Percentiles rank a stretch among this genome's conserved stretches.
phyloP scores from a whole-genome alignment of 192 early-diverging fungal species.

The Umbelopsis ramanniana region DNA sequence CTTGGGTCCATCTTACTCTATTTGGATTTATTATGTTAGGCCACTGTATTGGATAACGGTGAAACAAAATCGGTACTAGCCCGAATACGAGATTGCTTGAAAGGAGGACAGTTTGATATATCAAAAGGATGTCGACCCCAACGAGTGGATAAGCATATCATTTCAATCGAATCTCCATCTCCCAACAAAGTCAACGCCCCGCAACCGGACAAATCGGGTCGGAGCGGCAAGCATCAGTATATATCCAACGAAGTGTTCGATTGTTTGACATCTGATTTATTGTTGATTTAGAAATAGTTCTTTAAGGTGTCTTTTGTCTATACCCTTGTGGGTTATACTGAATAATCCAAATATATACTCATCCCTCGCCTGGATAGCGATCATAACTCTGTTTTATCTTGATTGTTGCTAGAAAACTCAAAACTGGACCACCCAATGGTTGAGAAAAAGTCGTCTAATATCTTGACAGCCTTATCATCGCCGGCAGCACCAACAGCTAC shows the following conservation, averaged over 20 bases:
- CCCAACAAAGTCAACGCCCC: not conserved
- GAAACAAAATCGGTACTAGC: not conserved
- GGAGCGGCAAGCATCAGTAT: not conserved
- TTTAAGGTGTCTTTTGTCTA: not conserved
- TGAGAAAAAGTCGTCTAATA: slow-evolving; percentile 41
- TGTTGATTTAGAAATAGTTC: not conserved
- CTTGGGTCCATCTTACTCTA: no score
- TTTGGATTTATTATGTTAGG: no score
- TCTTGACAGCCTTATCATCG: slow-evolving; percentile 39
- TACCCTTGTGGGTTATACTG: not conserved
- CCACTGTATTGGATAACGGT: not conserved
- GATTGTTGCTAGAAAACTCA: not conserved
- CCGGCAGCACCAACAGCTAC: slow-evolving; percentile 67
- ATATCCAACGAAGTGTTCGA: not conserved
- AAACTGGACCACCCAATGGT: slow-evolving; percentile 37
- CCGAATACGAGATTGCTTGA: slow-evolving; percentile 8
- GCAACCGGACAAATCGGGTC: not conserved
- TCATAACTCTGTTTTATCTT: slow-evolving; percentile 1
- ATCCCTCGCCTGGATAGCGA: not conserved
- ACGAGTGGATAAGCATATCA: slow-evolving; percentile 9
- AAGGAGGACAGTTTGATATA: slow-evolving; percentile 11
- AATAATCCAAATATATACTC: not conserved
- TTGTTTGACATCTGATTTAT: not conserved
- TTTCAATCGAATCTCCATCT: not conserved
- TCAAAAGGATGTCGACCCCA: slow-evolving; percentile 5